A percentile compares a stretch with the other conserved stretches of the same genome.
Evolutionary conservation across 2,329 filamentous ascomycete genomes (phyloP).

Genomic region (Colletotrichum lindemuthianum): DNA sequence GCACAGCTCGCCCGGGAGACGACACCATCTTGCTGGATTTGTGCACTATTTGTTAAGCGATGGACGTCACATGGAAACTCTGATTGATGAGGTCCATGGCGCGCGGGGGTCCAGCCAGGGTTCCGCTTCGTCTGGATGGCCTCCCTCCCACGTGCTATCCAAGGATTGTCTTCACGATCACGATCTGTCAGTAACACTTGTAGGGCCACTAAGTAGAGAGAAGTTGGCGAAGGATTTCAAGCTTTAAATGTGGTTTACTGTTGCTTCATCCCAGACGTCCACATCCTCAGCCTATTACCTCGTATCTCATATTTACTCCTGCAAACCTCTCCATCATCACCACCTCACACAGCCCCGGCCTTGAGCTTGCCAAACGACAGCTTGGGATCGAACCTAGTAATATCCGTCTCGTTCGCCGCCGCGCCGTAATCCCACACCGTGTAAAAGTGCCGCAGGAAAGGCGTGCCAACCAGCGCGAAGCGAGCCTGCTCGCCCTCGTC

Average conservation of each 20-base stretch:
- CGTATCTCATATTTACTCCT: neutral
- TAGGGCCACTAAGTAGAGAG: neutral
- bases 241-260: neutral
- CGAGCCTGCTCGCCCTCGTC: conserved; percentile 36
- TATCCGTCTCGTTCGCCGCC: conserved; percentile 15
- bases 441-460: conserved; percentile 46
- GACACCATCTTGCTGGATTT: neutral
- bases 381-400: conserved; percentile 20
- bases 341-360: neutral
- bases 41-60: neutral
- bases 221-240: neutral
- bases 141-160: conserved; percentile 18
- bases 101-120: neutral
- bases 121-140: neutral
- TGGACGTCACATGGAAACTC: conserved; percentile 20
- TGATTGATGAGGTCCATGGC: conserved; percentile 7
- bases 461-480: conserved; percentile 44
- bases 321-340: too few species aligned
- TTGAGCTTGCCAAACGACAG: conserved; percentile 42
- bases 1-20: too few species aligned
- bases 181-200: neutral
- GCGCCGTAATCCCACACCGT: conserved; percentile 46
- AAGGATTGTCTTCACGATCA: conserved; percentile 15
- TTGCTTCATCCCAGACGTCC: too few species aligned
- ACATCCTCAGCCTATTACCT: neutral